A percentile compares a stretch with the other conserved stretches of the same genome.
Evolutionary conservation across 441 rosid genomes (phyloP).

Genomic region (Syzygium syzygioides): DNA sequence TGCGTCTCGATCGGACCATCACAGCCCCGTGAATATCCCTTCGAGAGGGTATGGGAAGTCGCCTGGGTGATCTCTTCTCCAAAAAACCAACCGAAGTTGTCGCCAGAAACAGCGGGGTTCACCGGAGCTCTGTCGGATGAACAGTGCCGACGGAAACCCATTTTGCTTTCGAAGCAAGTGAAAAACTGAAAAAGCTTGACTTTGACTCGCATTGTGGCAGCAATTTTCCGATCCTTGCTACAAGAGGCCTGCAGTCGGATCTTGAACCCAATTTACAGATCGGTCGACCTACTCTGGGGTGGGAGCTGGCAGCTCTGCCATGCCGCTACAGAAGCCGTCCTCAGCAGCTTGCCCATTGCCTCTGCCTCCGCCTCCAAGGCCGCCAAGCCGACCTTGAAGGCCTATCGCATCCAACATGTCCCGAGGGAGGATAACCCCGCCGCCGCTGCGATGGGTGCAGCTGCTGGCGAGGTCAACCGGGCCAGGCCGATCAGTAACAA

Average conservation of each 20-base stretch:
- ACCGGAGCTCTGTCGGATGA: no score
- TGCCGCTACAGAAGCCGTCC: background rate
- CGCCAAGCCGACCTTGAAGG: background rate
- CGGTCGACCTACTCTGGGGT: background rate
- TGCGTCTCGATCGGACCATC: no score
- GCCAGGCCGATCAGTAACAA: background rate
- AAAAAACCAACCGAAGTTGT: no score
- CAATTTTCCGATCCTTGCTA: background rate
- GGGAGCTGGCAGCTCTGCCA: background rate
- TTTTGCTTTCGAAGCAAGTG: background rate
- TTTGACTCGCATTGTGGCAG: background rate
- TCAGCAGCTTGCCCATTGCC: background rate
- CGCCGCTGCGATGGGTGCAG: background rate
- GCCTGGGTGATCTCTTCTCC: no score
- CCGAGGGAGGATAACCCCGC: background rate
- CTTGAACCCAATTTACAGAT: background rate
- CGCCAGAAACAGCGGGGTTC: no score
- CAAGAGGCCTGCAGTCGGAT: background rate
- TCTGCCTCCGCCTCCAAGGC: background rate
- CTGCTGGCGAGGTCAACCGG: background rate
- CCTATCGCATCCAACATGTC: background rate
- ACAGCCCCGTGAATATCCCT: no score
- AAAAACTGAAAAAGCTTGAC: background rate
- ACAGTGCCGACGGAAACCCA: no score
- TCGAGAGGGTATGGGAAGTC: no score